Conservation (phyloP, 148 eudicot species). For the Heliosperma pusillum region DNA sequence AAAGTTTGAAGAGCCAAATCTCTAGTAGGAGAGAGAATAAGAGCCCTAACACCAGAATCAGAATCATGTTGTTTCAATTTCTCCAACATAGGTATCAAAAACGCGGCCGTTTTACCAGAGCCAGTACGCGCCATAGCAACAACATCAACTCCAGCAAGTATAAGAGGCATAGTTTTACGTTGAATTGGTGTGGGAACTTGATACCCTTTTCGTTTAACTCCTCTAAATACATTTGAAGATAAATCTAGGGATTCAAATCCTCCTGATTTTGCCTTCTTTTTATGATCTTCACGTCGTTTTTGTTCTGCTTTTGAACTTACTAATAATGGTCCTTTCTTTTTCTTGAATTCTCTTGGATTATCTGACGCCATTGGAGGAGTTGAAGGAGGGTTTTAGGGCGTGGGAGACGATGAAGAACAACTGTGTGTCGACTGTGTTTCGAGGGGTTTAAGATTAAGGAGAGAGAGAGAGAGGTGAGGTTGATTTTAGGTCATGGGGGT, state of each 20-base stretch:
- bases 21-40: conserved; percentile 75
- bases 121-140: conserved; percentile 99
- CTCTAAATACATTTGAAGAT: conserved; percentile 50
- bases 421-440: neutral
- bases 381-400: neutral
- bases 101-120: conserved; percentile 96
- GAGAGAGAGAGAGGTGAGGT: no score
- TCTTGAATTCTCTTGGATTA: neutral
- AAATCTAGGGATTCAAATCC: conserved; percentile 78
- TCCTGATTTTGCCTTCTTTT: conserved; percentile 83
- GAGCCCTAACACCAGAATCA: conserved; percentile 79
- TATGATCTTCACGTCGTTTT: conserved; percentile 34
- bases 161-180: conserved; percentile 88
- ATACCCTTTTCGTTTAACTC: conserved; percentile 74
- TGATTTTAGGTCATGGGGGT: neutral
- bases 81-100: conserved; percentile 87
- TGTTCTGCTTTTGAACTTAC: conserved; percentile 64
- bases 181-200: conserved; percentile 92
- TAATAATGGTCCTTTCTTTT: conserved; percentile 11
- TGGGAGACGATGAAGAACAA: neutral
- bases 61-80: conserved; percentile 65
- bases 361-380: neutral
- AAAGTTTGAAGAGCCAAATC: conserved; percentile 92
- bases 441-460: neutral
- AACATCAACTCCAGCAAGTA: conserved; percentile 72